Evolutionary conservation across 345 rosid genomes (phyloP).

Genomic region (Jatropha curcas): DNA sequence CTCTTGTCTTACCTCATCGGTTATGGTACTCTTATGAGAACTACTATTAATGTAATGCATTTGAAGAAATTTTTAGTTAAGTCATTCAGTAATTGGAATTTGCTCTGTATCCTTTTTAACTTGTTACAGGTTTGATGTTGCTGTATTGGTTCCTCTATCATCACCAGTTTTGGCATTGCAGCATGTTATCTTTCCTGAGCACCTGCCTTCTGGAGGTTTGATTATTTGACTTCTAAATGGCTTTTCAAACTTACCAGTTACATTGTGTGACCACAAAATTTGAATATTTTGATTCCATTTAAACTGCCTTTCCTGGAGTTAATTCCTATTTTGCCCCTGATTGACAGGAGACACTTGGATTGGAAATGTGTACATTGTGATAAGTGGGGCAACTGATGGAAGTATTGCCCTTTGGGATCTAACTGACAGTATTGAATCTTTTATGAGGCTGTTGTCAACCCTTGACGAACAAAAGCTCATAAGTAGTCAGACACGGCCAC

Average conservation of each 20-base stretch:
- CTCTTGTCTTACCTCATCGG: slow-evolving; percentile 77
- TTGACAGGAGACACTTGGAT: slow-evolving; percentile 44
- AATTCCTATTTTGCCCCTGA: slow-evolving; percentile 15
- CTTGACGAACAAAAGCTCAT: slow-evolving; percentile 53
- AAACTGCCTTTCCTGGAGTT: slow-evolving; percentile 5
- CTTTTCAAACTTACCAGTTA: neutral
- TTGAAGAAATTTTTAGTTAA: neutral
- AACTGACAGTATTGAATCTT: slow-evolving; percentile 63
- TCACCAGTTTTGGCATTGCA: slow-evolving; percentile 83
- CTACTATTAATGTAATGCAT: slow-evolving; percentile 1
- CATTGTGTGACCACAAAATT: neutral
- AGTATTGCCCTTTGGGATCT: slow-evolving; percentile 89
- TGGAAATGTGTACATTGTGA: slow-evolving; percentile 52
- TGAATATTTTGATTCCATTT: neutral
- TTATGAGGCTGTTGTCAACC: slow-evolving; percentile 53
- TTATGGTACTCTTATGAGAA: slow-evolving; percentile 64
- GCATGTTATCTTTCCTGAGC: slow-evolving; percentile 55
- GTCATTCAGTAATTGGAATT: neutral
- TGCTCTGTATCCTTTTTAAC: neutral
- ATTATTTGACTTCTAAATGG: slow-evolving; percentile 3
- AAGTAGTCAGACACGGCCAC: slow-evolving; percentile 73
- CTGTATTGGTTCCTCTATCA: slow-evolving; percentile 55
- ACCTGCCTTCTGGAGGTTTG: slow-evolving; percentile 50
- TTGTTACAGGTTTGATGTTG: slow-evolving; percentile 84
- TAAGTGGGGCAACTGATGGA: slow-evolving; percentile 97